Conservation (phyloP, 441 rosid species). For the Adansonia madagascariensis region DNA sequence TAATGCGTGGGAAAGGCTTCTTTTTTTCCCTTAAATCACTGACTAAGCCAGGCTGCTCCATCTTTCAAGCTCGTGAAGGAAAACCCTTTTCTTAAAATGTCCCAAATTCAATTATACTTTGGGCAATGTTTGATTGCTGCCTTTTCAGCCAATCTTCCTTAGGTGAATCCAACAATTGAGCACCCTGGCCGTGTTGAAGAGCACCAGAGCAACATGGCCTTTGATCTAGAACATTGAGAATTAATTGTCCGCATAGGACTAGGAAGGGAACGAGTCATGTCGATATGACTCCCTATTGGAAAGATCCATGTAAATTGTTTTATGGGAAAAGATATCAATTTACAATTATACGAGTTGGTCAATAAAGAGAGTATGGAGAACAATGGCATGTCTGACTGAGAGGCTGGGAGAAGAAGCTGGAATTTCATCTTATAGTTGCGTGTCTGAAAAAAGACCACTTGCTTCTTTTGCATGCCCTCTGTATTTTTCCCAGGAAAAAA, state of each 20-base stretch:
- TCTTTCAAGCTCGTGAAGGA: not conserved
- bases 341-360: conserved; percentile 32
- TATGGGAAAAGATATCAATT: conserved; percentile 23
- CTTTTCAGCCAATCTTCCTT: not conserved
- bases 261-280: not conserved
- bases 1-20: not conserved
- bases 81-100: not conserved
- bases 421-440: conserved; percentile 25
- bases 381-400: not conserved
- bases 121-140: not conserved
- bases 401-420: not conserved
- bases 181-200: not conserved
- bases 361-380: conserved; percentile 24
- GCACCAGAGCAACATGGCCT: not conserved
- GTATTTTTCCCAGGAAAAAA: not conserved
- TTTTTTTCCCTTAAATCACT: not conserved
- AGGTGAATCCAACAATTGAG: not conserved
- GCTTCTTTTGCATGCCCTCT: conserved; percentile 26
- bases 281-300: not conserved
- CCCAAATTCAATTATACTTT: not conserved
- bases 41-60: conserved; percentile 9
- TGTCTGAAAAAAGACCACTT: conserved; percentile 23
- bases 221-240: not conserved
- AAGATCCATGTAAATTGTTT: not conserved
- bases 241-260: not conserved